phyloP scores from a whole-genome alignment of 2,329 filamentous ascomycete genomes.

The Aureobasidium sp. region DNA sequence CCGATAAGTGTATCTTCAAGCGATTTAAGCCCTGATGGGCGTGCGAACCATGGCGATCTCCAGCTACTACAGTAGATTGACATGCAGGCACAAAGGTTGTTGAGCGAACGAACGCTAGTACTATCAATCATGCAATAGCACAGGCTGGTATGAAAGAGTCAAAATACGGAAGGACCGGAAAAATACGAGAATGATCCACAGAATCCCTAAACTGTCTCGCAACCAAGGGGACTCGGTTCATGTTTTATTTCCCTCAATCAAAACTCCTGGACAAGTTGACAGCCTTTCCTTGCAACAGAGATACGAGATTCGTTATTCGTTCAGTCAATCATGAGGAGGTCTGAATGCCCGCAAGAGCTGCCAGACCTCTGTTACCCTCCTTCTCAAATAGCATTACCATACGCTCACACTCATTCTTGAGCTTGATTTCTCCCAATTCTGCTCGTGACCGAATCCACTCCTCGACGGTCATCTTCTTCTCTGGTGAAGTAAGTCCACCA shows the following conservation, averaged over 20 bases:
- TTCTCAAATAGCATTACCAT: constrained; percentile 77
- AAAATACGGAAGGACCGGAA: background rate
- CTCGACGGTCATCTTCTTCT: constrained; percentile 87
- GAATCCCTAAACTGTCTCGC: background rate
- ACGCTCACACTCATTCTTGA: constrained; percentile 74
- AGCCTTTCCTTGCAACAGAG: background rate
- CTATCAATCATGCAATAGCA: background rate
- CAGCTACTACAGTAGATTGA: background rate
- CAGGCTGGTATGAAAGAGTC: background rate
- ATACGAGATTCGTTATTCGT: constrained; percentile 5
- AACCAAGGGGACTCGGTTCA: no score
- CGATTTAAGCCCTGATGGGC: background rate
- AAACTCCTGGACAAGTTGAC: background rate
- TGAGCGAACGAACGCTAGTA: background rate
- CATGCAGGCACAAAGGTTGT: background rate
- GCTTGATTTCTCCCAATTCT: constrained; percentile 66
- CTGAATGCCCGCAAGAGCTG: constrained; percentile 65
- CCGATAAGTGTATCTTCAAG: constrained; percentile 5
- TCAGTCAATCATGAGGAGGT: constrained; percentile 12
- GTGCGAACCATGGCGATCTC: background rate
- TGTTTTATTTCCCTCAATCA: background rate
- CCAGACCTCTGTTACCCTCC: constrained; percentile 73
- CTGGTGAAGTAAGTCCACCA: constrained; percentile 60
- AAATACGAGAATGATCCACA: background rate
- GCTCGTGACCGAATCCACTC: constrained; percentile 87